Base-by-base conservation (phyloP, 2,329 filamentous ascomycete species). In the Diaporthe caulivora region DNA sequence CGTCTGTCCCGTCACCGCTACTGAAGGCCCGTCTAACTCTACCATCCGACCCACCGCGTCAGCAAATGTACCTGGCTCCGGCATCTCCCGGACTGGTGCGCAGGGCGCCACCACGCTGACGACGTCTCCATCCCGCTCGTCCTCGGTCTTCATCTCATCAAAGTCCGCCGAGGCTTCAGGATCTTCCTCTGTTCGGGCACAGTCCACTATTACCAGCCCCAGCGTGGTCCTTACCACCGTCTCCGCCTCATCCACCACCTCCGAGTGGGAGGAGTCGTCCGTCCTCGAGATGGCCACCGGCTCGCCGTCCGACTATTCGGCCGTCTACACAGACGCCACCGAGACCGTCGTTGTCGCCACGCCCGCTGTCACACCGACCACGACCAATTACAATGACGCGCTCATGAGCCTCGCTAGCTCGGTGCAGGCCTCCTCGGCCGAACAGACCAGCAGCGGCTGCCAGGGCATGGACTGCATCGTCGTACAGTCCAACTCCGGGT, bases 401-500 rank as follows among this genome's bases (percentile, higher is more conserved):
- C 24, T 51, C 44, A n/a, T 53, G 55, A 47, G 68, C 29, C 47
- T 60, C 24, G 51, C 73, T 31, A 73, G 65, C 65, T 51, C 71
- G 17, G 54, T 51, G 9, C 8, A 60, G 18, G 49, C 70, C 10
- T 51, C 70, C 9, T 42, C 47, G 9, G 47, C 62, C 4, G 53
- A 68, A 7, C 40, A 67, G 57, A 55, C 65, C 5, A 2, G 24
- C 42, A 31, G 26, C 44, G 17, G 37, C 1, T 75, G 73, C 65
- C 18, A 54, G 9, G 71, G 67, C 17, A 54, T 75, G 37, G 73
- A 73, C 58, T 75, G 73, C 44, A 73, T 75, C n/a, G 73, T 75
- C 29, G 73, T 75, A 57, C 58, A 64, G 62, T 71, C 65, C 53
- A 75, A 51, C 60, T 67, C 71, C 11, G 73, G 58, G 7, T 37